Conservation (phyloP, 2,329 filamentous ascomycete species). For the Sporothrix humicola region DNA sequence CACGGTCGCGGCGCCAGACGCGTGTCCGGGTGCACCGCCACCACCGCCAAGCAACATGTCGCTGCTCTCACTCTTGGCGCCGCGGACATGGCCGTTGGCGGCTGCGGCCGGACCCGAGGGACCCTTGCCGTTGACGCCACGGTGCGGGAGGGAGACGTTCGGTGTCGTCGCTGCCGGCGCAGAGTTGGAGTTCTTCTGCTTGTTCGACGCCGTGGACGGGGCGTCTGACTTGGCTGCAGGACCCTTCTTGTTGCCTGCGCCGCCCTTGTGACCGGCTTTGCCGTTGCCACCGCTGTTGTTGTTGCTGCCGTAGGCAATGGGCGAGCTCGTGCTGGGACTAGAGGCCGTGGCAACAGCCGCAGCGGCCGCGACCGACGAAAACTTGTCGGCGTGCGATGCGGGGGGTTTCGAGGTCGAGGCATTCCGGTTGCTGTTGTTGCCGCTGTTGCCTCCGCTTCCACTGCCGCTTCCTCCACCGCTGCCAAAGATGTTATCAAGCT, state of each 20-base stretch:
- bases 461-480: background rate
- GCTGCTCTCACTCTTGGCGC: conserved; percentile 43
- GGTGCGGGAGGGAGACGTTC: conserved; percentile 39
- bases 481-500: conserved; percentile 44
- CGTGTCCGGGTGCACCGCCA: background rate
- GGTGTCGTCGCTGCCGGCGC: conserved; percentile 39
- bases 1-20: background rate
- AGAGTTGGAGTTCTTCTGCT: conserved; percentile 41
- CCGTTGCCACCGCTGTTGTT: background rate
- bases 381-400: conserved; percentile 26
- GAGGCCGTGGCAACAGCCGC: background rate
- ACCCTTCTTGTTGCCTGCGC: conserved; percentile 31
- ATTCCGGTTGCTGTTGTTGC: background rate
- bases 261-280: conserved; percentile 34
- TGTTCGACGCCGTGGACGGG: conserved; percentile 39
- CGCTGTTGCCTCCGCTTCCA: background rate
- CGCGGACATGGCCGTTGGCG: conserved; percentile 58
- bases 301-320: background rate
- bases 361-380: background rate
- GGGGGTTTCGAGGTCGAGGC: conserved; percentile 27
- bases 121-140: conserved; percentile 47
- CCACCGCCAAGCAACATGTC: conserved; percentile 40
- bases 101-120: background rate
- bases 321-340: conserved; percentile 17
- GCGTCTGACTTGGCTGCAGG: conserved; percentile 29